These are phyloP conservation scores for Durio zibethinus DNA, from an alignment of 345 rosid genomes.

Conservation along the genomic window DNA sequence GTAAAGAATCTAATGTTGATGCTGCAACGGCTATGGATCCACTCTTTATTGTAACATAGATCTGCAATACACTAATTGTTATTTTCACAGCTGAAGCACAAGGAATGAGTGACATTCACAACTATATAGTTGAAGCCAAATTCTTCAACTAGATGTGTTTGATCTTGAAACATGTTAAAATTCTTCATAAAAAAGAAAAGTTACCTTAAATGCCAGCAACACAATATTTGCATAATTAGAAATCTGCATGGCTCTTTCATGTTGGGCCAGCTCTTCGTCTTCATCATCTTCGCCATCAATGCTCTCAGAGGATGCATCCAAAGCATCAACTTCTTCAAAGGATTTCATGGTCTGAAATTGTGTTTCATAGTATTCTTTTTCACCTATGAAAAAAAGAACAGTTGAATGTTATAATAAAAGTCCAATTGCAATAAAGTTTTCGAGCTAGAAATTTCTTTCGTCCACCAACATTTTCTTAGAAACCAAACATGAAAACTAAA, in stretches of 20 bases:
- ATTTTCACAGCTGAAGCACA: not conserved
- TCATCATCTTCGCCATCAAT: constrained; percentile 27
- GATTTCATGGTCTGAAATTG: constrained; percentile 72
- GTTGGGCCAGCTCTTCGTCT: constrained; percentile 39
- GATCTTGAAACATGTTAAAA: not conserved
- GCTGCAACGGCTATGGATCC: constrained; percentile 97
- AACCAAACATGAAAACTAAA: constrained; percentile 18
- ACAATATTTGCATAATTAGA: constrained; percentile 76
- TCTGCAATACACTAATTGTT: constrained; percentile 28
- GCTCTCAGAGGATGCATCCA: constrained; percentile 23
- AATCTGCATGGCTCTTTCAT: constrained; percentile 73
- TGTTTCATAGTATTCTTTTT: constrained; percentile 66
- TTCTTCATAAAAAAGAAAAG: not conserved
- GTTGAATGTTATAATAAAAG: not conserved
- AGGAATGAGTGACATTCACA: not conserved
- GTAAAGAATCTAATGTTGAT: constrained; percentile 88
- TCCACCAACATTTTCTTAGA: constrained; percentile 3
- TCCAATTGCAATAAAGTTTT: not conserved
- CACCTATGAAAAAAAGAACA: constrained; percentile 34
- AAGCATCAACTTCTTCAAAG: constrained; percentile 69
- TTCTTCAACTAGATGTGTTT: not conserved
- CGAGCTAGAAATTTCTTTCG: not conserved
- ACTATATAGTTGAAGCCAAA: not conserved
- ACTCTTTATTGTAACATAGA: constrained; percentile 77
- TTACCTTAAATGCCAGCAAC: constrained; percentile 69